Evolutionary conservation across 768 basidiomycete genomes (phyloP).

Genomic region (Amanita exitialis): DNA sequence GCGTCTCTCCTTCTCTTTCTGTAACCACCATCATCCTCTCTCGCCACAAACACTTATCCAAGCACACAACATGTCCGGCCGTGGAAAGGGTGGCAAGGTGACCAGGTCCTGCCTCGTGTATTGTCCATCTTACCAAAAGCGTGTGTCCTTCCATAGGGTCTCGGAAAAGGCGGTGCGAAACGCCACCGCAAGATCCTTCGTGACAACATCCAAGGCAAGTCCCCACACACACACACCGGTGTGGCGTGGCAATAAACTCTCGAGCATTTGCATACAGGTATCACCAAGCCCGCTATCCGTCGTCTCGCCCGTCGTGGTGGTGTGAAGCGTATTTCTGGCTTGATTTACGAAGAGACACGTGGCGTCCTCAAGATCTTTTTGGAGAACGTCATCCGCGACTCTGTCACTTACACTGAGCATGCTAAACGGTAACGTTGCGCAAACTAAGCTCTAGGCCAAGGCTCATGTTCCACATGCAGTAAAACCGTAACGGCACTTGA

Average conservation of each 20-base stretch:
- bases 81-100: constrained; percentile 73
- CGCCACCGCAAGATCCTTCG: constrained; percentile 76
- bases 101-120: constrained; percentile 7
- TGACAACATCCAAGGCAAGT: constrained; percentile 66
- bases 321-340: constrained; percentile 70
- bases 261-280: constrained; percentile 16
- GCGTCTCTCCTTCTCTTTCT: constrained; percentile 18
- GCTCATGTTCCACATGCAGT: constrained; percentile 21
- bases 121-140: not conserved
- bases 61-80: constrained; percentile 50
- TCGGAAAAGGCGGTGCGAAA: constrained; percentile 74
- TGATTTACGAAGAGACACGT: constrained; percentile 78
- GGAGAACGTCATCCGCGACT: constrained; percentile 75
- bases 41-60: constrained; percentile 6
- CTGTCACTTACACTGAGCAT: constrained; percentile 92
- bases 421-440: constrained; percentile 53
- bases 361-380: constrained; percentile 70
- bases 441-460: not conserved
- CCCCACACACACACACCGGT: not conserved
- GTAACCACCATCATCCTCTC: constrained; percentile 22
- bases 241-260: not conserved
- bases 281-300: constrained; percentile 59
- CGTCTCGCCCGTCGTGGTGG: constrained; percentile 80
- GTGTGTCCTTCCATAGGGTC: constrained; percentile 47
- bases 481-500: constrained; percentile 86